Evolutionary conservation across 345 rosid species (phyloP).

Genomic region (Jatropha curcas): DNA sequence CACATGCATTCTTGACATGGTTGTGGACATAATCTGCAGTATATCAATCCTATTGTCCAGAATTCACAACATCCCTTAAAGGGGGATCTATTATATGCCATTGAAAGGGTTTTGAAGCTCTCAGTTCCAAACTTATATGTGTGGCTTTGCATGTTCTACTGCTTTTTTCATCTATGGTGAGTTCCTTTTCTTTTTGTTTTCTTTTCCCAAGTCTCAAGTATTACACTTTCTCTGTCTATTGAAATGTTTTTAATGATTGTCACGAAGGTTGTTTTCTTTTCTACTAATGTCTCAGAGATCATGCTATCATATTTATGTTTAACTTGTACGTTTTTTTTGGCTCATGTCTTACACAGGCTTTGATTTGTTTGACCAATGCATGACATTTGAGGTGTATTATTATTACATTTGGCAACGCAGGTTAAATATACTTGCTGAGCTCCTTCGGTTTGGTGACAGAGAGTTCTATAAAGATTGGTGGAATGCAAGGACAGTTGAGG

Average conservation of each 20-base stretch:
- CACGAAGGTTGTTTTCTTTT: neutral
- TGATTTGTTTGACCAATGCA: neutral
- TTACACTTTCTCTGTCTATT: neutral
- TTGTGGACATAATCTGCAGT: constrained; percentile 58
- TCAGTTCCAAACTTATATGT: constrained; percentile 93
- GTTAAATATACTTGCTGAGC: constrained; percentile 97
- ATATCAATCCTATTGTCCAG: constrained; percentile 92
- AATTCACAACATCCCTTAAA: constrained; percentile 96
- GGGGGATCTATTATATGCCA: constrained; percentile 75
- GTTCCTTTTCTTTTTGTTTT: constrained; percentile 2
- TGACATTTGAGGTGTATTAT: neutral
- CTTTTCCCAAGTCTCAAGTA: neutral
- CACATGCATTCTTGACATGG: constrained; percentile 20
- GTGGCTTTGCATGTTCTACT: constrained; percentile 99
- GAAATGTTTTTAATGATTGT: neutral
- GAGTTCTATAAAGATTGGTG: constrained; percentile 99
- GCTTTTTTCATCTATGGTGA: constrained; percentile 96
- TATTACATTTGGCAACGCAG: constrained; percentile 36
- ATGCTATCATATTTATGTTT: neutral
- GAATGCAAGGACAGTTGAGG: constrained; percentile 96
- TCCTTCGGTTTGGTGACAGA: constrained; percentile 93
- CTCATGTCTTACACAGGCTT: neutral
- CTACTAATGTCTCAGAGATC: neutral
- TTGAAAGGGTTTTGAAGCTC: constrained; percentile 96
- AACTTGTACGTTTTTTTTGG: neutral